Base-by-base conservation (phyloP, 2,329 filamentous ascomycete species). In the Claviceps monticola region DNA sequence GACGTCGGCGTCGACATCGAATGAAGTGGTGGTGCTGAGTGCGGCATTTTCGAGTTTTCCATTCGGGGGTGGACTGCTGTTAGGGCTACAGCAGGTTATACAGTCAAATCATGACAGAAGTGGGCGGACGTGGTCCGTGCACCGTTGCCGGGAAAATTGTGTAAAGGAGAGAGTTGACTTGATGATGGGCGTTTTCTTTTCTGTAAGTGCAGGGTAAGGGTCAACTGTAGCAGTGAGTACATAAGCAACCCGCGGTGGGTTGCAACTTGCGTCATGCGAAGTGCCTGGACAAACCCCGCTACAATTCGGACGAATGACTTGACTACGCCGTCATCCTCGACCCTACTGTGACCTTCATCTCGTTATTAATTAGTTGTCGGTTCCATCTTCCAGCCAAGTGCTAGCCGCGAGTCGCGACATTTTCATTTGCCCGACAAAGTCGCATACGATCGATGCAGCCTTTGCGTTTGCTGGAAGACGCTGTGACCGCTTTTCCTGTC, bases 181-280 rank as follows among this genome's bases (percentile, higher is more conserved):
- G n/a, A 26, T 7, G 26, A 11, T 29, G 29, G 26, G 26, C 26
- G 26, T 8, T 34, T 4, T 34, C 11, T 9, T 34, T 34, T 34
- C 29, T 34, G 11, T 4, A 11, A 34, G 29, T 34, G 29, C 29
- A 34, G 29, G 29, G 29, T 34, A 34, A 34, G 9, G 29, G 11
- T 34, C 29, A 4, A 34, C 29, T 34, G 29, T 26, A 7, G 23
- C 23, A 26, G 23, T 29, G 26, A 9, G 0, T 4, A n/a, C n/a
- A n/a, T n/a, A n/a, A 17, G 26, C 23, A 16, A 36, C 13, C 36
- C 14, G 17, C 14, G 39, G 51, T n/a, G 36, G 39, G 44, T 65
- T 65, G 21, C 21, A 21, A 21, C 21, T 21, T 21, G 63, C 63
- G 63, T 65, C 63, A 65, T 62, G 62, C 56, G 57, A 55, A 56